These are phyloP conservation scores for Solanum neorickii DNA, from an alignment of 257 asterid genomes.

Conservation along the genomic window DNA sequence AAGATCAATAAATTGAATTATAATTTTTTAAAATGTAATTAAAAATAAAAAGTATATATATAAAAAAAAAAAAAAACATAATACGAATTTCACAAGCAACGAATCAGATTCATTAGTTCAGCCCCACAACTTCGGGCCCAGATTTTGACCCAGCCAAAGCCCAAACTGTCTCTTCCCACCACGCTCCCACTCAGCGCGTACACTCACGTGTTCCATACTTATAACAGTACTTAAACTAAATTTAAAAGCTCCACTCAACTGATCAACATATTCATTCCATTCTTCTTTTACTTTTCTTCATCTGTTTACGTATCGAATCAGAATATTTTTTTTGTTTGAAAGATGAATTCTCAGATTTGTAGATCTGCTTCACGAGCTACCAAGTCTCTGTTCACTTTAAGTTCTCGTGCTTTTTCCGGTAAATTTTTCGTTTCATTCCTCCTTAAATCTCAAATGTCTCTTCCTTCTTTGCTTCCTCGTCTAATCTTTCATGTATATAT, in stretches of 20 bases:
- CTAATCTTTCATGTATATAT: not conserved
- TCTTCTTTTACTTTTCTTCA: not conserved
- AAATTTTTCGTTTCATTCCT: not conserved
- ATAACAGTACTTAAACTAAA: not conserved
- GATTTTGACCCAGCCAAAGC: not conserved
- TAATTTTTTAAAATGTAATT: not conserved
- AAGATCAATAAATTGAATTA: not conserved
- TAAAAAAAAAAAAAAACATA: too few relatives aligned
- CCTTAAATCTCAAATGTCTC: not conserved
- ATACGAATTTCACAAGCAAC: not conserved
- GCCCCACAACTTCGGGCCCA: not conserved
- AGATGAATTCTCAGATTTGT: slow-evolving; percentile 76
- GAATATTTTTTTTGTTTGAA: not conserved
- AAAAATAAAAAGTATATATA: not conserved
- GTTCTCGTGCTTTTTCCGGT: slow-evolving; percentile 73
- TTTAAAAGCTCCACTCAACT: not conserved
- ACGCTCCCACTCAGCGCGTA: not conserved
- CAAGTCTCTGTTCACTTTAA: slow-evolving; percentile 43
- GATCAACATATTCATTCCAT: not conserved
- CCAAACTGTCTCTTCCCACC: not conserved
- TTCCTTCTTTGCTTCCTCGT: not conserved
- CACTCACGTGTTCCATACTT: not conserved
- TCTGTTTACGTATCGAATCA: not conserved
- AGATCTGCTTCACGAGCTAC: slow-evolving; percentile 58
- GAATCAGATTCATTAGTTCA: not conserved